Evolutionary conservation across 1,139 yeast species (phyloP), one percentile per base, ranked within the genome.

Genomic region (Yamadazyma taylorii): DNA sequence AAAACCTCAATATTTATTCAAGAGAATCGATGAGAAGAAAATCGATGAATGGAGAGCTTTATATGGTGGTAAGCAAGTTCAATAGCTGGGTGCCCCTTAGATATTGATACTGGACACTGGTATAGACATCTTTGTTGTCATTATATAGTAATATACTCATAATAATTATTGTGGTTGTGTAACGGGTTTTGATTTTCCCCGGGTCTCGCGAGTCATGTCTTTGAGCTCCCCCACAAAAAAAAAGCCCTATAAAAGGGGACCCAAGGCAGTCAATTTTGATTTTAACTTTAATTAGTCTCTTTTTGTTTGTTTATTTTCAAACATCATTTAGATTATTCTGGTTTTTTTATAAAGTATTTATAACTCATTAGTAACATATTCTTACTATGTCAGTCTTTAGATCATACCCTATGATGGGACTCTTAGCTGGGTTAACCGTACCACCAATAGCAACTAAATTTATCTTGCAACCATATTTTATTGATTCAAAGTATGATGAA

Each of bases 1-100:
- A 46, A 83, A 86, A 61, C 94, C 97, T 17, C 87, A 86, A 64
- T 89, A 92, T 63, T 74, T 92, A 66, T 92, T 94, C 74, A 76
- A 75, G 55, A 81, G 96, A 69, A 92, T 94, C 51, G 97, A 92
- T 50, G 95, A 87, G 54, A 79, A 81, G 68, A 85, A 85, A 73
- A 73, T 90, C 47, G 94, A 80, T 10, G 85, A 81, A 57, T 89
- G 97, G 96, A 85, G 95, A 70, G 64, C 69, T 39, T 76, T 78
- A 62, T 92, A 83, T 57, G 96, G 97, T 40, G 97, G 92, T 29
- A 69, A 73, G 50, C 81, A 75, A 52, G 61, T 60, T 4, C 13
- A 16, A 15, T 10, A 16, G 30, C 16, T 27, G 9, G 7, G 11
- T 27, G 13, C n/a, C n/a, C n/a, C n/a, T n/a, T 16, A 25, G 28